Percentiles rank a stretch among this genome's conserved stretches.
phyloP scores from a whole-genome alignment of 768 basidiomycete genomes.

The Dacryopinax spathularia region DNA sequence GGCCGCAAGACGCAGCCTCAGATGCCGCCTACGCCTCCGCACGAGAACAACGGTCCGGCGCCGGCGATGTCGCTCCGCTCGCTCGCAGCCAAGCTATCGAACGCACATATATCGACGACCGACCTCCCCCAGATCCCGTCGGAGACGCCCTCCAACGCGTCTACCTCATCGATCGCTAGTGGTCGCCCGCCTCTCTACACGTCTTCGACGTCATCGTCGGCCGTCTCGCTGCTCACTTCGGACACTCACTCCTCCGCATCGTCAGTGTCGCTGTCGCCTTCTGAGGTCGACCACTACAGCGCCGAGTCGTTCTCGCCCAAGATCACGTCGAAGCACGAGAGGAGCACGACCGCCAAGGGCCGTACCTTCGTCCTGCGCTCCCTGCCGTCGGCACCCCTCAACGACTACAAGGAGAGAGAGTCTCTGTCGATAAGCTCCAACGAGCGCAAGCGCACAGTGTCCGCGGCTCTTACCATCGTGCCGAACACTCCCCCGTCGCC shows the following conservation, averaged over 20 bases:
- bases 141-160: slow-evolving; percentile 4
- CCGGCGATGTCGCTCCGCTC: background rate
- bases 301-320: background rate
- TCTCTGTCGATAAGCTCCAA: background rate
- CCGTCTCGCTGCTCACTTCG: background rate
- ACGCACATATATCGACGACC: slow-evolving; percentile 7
- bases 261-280: background rate
- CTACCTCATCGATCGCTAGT: slow-evolving; percentile 3
- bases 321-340: background rate
- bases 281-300: background rate
- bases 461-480: background rate
- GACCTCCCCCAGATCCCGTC: background rate
- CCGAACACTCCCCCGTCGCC: background rate
- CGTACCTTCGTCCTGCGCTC: background rate
- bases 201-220: slow-evolving; percentile 4
- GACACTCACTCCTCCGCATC: slow-evolving; percentile 1
- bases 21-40: slow-evolving; percentile 29
- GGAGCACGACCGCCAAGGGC: background rate
- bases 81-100: slow-evolving; percentile 4
- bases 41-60: background rate
- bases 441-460: slow-evolving; percentile 2
- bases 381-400: background rate
- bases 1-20: slow-evolving; percentile 29
- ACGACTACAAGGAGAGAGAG: background rate
- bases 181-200: slow-evolving; percentile 7